Percentiles rank a stretch among this genome's conserved stretches.
These are phyloP conservation scores for Didymella sp. DNA, from an alignment of 2,329 filamentous ascomycete species.

Conservation along the genomic window DNA sequence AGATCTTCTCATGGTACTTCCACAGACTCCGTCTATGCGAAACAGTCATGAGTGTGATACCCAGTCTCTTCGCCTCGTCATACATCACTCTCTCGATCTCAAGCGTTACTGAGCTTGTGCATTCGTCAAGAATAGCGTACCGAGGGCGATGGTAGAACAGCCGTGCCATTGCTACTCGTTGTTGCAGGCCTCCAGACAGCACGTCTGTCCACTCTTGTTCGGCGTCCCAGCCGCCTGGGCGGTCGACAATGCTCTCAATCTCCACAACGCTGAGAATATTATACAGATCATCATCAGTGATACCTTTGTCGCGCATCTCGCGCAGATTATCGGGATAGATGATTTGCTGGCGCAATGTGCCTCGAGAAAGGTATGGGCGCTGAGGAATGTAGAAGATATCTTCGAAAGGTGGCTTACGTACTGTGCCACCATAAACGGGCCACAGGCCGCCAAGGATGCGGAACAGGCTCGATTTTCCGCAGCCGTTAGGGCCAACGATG, in stretches of 20 bases:
- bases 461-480: constrained; percentile 95
- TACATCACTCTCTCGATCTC: constrained; percentile 98
- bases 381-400: constrained; percentile 99
- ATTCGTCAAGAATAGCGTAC: constrained; percentile 97
- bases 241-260: constrained; percentile 80
- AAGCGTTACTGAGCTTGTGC: constrained; percentile 91
- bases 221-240: constrained; percentile 85
- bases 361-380: constrained; percentile 88
- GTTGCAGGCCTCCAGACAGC: constrained; percentile 88
- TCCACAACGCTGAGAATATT: constrained; percentile 79
- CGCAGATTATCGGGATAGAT: constrained; percentile 92
- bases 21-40: constrained; percentile 89
- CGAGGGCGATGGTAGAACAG: constrained; percentile 92
- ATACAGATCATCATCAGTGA: constrained; percentile 81
- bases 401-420: constrained; percentile 87
- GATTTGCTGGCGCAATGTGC: constrained; percentile 93
- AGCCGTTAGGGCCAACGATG: constrained; percentile 95
- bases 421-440: constrained; percentile 95
- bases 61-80: constrained; percentile 88
- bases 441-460: constrained; percentile 94
- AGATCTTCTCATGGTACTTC: constrained; percentile 93
- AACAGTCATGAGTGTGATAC: constrained; percentile 96
- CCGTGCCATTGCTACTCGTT: constrained; percentile 94
- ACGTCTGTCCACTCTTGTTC: constrained; percentile 98
- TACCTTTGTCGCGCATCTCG: constrained; percentile 83